Conservation (phyloP, 768 basidiomycete genomes). For the Lentinula aciculospora region DNA sequence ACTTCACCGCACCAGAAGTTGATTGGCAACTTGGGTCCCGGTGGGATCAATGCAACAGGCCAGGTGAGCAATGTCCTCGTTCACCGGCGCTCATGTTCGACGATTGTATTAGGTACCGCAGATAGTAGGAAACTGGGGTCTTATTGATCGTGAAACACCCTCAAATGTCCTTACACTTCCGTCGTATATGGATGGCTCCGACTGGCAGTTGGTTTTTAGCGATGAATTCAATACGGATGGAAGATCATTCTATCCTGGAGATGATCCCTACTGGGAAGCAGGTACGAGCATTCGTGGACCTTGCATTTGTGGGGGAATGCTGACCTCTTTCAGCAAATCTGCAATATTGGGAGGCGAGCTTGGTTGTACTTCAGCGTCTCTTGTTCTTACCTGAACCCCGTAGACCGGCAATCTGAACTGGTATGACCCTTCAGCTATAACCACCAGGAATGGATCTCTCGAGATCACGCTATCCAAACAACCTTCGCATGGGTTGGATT, state of each 20-base stretch:
- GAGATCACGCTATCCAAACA: conserved; percentile 65
- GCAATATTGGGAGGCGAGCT: conserved; percentile 54
- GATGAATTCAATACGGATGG: conserved; percentile 67
- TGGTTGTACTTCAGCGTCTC: not conserved
- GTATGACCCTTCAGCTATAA: conserved; percentile 66
- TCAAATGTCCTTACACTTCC: conserved; percentile 27
- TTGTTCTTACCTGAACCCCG: not conserved
- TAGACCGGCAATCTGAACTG: conserved; percentile 69
- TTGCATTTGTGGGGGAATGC: not conserved
- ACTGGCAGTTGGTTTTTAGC: conserved; percentile 47
- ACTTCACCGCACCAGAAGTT: conserved; percentile 19
- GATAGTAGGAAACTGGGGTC: conserved; percentile 32
- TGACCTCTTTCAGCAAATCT: conserved; percentile 36
- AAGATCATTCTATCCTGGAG: conserved; percentile 45
- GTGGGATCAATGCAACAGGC: conserved; percentile 46
- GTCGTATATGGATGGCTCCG: conserved; percentile 27
- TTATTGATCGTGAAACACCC: conserved; percentile 61
- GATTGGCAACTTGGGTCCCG: conserved; percentile 39
- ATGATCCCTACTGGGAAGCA: conserved; percentile 42
- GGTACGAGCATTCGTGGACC: not conserved
- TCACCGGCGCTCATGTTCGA: not conserved
- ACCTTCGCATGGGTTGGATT: conserved; percentile 67
- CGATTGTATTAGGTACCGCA: conserved; percentile 1
- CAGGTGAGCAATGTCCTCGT: conserved; percentile 25
- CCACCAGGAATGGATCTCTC: conserved; percentile 65